These are phyloP conservation scores for Ceratocystis smalleyi DNA, from an alignment of 2,329 filamentous ascomycete genomes.

Conservation along the genomic window DNA sequence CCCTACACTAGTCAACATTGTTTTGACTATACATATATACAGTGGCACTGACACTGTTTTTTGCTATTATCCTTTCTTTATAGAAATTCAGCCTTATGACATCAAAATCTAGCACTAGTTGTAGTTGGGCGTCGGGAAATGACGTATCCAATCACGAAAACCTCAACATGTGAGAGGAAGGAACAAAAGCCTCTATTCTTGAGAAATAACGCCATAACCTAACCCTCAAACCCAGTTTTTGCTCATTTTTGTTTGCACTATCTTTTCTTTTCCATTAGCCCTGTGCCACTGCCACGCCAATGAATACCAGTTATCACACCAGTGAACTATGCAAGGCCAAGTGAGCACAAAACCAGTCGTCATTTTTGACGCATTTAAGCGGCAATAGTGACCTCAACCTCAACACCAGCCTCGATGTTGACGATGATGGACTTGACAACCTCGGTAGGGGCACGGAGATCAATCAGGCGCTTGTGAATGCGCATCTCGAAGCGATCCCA, in stretches of 20 bases:
- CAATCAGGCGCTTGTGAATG: slow-evolving; percentile 97
- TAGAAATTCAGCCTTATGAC: too few relatives aligned
- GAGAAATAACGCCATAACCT: slow-evolving; percentile 11
- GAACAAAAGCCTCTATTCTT: slow-evolving; percentile 11
- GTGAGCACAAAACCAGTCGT: not conserved
- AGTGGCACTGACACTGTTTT: too few relatives aligned
- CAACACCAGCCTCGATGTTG: slow-evolving; percentile 87
- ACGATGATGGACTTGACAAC: slow-evolving; percentile 93
- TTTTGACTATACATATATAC: too few relatives aligned
- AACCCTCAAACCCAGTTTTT: slow-evolving; percentile 10
- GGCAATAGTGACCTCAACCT: slow-evolving; percentile 86
- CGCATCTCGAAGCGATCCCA: slow-evolving; percentile 99
- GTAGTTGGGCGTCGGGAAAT: too few relatives aligned
- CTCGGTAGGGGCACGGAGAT: slow-evolving; percentile 95
- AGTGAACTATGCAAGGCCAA: not conserved
- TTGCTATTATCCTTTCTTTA: too few relatives aligned
- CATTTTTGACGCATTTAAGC: slow-evolving; percentile 37
- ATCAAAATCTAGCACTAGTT: too few relatives aligned
- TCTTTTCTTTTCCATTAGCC: slow-evolving; percentile 11
- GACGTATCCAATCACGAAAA: too few relatives aligned
- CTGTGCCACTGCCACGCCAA: not conserved
- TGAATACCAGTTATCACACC: not conserved
- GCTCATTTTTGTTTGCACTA: slow-evolving; percentile 10
- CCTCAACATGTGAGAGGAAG: slow-evolving; percentile 4
- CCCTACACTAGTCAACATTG: too few relatives aligned